These are phyloP conservation scores for Phytophthora sp. DNA, from an alignment of 352 stramenopile species.

Conservation along the genomic window DNA sequence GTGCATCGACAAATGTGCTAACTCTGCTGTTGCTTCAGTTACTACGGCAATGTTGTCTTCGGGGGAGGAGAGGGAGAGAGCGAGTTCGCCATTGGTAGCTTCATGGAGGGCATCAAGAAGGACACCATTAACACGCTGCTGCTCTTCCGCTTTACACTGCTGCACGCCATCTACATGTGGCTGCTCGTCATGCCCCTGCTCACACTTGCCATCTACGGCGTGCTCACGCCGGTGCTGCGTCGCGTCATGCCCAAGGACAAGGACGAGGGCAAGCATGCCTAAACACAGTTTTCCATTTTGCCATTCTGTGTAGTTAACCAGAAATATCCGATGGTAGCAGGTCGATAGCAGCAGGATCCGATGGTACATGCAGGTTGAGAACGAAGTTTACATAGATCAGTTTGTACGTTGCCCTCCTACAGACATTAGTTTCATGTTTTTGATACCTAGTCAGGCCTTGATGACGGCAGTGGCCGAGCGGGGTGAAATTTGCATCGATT, in stretches of 20 bases:
- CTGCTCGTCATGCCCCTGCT: constrained; percentile 67
- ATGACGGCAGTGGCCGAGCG: too few species aligned
- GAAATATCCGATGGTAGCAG: neutral
- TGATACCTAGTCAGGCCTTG: too few species aligned
- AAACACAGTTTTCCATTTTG: constrained; percentile 12
- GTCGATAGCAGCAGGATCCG: too few species aligned
- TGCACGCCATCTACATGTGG: constrained; percentile 86
- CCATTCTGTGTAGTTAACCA: neutral
- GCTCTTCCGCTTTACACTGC: constrained; percentile 79
- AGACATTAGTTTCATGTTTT: too few species aligned
- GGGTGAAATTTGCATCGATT: neutral
- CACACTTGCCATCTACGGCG: constrained; percentile 64
- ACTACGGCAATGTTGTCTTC: constrained; percentile 66
- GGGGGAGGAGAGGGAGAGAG: constrained; percentile 46
- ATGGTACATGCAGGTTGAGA: neutral
- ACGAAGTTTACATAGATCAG: constrained; percentile 24
- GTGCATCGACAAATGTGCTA: neutral
- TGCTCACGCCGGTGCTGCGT: constrained; percentile 72
- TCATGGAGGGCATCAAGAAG: constrained; percentile 76
- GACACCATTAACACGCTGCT: constrained; percentile 79
- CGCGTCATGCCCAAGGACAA: constrained; percentile 71
- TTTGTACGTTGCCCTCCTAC: constrained; percentile 1
- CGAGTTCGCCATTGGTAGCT: constrained; percentile 72
- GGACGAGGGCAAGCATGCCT: constrained; percentile 48
- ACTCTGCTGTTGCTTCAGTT: constrained; percentile 33